Base-by-base conservation (phyloP, 2,329 filamentous ascomycete species). In the Thelonectria rubi region DNA sequence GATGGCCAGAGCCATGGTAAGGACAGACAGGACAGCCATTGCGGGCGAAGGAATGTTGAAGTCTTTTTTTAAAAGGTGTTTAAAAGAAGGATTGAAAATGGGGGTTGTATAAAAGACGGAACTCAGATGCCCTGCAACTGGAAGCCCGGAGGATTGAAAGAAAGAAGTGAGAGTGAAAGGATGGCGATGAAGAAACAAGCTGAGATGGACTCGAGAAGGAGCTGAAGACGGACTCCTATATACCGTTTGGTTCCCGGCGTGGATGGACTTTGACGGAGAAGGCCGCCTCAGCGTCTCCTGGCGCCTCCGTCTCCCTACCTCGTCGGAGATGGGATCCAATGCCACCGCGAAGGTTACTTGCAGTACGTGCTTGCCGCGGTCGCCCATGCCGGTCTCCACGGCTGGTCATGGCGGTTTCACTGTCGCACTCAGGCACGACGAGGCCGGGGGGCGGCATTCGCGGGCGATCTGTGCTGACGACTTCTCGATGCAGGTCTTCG, bases 61-160 rank as follows among this genome's bases (percentile, higher is more conserved):
- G 26, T 18, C n/a, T 34, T 18, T 39, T 48, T 46, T 26, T 42
- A 15, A 60, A 55, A 40, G 46, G 34, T 64, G 47, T 55, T 40
- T 58, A 48, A 52, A 34, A 32, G 15, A 46, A 30, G 7, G 42
- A 40, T 55, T 60, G 50, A 39, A 49, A 58, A 68, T 55, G 49
- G 66, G 50, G 34, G 63, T 60, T 46, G 58, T 64, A 53, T 43
- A 65, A 69, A 53, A 55, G 58, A 71, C 62, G 65, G 53, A 70
- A 60, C 65, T 69, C 69, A 72, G 70, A 66, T 70, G 69, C 64
- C 58, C 69, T 63, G 69, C 70, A 72, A 69, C 70, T 71, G 68
- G 62, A 67, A 62, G 64, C 65, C 66, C 59, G 34, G 58, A 49
- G 49, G 37, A 26, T 61, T 65, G 63, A 71, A 71, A 63, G 60